phyloP scores from a whole-genome alignment of 257 asterid genomes.

The Ajuga chamaepitys region DNA sequence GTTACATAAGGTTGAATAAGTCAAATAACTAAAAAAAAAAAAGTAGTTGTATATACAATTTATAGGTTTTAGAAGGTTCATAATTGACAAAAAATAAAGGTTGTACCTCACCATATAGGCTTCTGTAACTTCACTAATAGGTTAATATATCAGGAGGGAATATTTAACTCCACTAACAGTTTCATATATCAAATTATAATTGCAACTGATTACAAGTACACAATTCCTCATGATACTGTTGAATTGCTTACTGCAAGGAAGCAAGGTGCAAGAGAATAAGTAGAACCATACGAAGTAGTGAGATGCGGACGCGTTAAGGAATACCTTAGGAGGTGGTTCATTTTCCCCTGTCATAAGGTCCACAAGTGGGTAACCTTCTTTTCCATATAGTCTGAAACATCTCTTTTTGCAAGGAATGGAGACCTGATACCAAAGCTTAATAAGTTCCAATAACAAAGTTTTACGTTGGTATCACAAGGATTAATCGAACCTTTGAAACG shows the following conservation, averaged over 20 bases:
- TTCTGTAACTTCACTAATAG: too few species aligned
- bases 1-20: too few species aligned
- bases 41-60: not conserved
- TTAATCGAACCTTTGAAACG: slow-evolving; percentile 70
- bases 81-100: too few species aligned
- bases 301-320: slow-evolving; percentile 3
- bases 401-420: slow-evolving; percentile 98
- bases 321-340: slow-evolving; percentile 92
- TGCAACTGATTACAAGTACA: not conserved
- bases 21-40: too few species aligned
- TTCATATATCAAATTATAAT: not conserved
- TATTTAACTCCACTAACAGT: not conserved
- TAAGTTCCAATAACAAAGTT: slow-evolving; percentile 3
- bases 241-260: not conserved
- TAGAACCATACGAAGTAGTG: not conserved
- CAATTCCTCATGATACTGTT: not conserved
- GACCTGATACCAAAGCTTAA: slow-evolving; percentile 45
- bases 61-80: too few species aligned
- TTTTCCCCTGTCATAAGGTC: slow-evolving; percentile 91
- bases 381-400: slow-evolving; percentile 83
- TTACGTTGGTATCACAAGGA: slow-evolving; percentile 6
- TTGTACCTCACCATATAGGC: too few species aligned
- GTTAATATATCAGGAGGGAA: too few species aligned
- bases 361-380: slow-evolving; percentile 90
- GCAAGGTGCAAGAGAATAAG: not conserved